Base-by-base conservation (phyloP, 1,284 basidiomycete genomes). In the Malassezia obtusa region DNA sequence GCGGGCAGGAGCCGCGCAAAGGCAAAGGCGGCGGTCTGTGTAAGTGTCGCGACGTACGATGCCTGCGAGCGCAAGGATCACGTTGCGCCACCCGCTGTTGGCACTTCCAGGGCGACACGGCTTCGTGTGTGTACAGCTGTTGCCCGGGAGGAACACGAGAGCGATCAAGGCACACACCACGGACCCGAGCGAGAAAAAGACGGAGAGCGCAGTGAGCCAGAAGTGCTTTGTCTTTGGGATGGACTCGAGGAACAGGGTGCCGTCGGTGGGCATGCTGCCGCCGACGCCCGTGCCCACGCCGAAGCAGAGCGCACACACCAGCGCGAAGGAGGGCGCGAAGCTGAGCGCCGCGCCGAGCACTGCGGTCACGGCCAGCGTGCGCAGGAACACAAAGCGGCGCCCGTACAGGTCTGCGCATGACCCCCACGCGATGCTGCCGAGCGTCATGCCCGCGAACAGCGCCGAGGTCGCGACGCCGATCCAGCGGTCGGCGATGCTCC, bases 381-480 rank as follows among this genome's bases (percentile, higher is more conserved):
- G 80, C 65, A 95, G 92, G 78, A 96, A 98, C 0, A 90, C 89
- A 2, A 84, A 78, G 48, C 83, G 84, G 25, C 92, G 83, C 2
- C 92, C 92, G 44, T 68, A 67, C 6, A 68, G 58, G 52, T 77
- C 76, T n/a, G 75, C 74, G 30, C 68, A 64, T 33, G 58, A 59
- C 3, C 73, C 73, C 73, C 71, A 74, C 0, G 56, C 63, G 10
- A 92, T 77, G 0, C 89, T 89, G 4, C 91, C 91, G 52, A 95
- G 74, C 88, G 94, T 94, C 92, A 96, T 96, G 36, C 92, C 87
- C 7, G 81, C 83, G 73, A 89, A 88, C 80, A 87, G 85, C 8
- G 83, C 82, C 3, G 86, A 84, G 0, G 84, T 87, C 2, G 89
- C 75, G 1, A 80, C 73, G 31, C 87, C 87, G 52, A 89, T 86